These are phyloP conservation scores for Malassezia restricta DNA, from an alignment of 1,284 basidiomycete species.

Conservation along the genomic window DNA sequence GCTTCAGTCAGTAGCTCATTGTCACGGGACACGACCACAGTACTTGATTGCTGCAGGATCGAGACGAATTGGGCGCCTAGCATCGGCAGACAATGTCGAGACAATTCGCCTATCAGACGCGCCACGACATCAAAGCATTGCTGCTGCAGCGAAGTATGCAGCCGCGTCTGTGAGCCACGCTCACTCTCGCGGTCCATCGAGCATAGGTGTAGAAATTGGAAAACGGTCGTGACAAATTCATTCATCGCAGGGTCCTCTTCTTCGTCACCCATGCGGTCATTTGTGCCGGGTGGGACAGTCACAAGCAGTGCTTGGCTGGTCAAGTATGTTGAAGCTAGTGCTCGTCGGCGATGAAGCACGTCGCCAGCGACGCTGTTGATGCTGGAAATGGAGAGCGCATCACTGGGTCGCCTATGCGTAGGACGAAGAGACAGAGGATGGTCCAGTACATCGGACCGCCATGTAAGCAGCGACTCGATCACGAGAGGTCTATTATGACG, in stretches of 20 bases:
- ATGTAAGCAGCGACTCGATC: constrained; percentile 72
- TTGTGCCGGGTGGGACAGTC: constrained; percentile 4
- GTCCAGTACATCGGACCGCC: constrained; percentile 52
- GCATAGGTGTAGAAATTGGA: constrained; percentile 34
- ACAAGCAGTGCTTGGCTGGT: constrained; percentile 9
- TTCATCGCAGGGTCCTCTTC: constrained; percentile 14
- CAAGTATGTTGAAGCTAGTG: constrained; percentile 26
- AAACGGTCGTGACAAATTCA: constrained; percentile 25
- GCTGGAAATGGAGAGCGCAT: background rate
- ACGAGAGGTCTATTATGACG: constrained; percentile 72
- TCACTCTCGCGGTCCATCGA: constrained; percentile 29
- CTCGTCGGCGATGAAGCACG: constrained; percentile 23
- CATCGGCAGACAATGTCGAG: constrained; percentile 26
- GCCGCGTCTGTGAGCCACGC: constrained; percentile 14
- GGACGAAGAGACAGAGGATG: constrained; percentile 15
- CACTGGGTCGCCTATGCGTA: constrained; percentile 20
- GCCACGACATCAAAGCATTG: constrained; percentile 34
- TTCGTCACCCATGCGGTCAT: constrained; percentile 1
- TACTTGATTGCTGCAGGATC: constrained; percentile 30
- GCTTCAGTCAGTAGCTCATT: constrained; percentile 34
- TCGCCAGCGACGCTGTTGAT: constrained; percentile 21
- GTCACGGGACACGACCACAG: constrained; percentile 26
- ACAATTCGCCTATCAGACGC: constrained; percentile 35
- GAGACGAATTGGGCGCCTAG: constrained; percentile 38
- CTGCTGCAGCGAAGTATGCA: constrained; percentile 24